Evolutionary conservation across 257 asterid genomes (phyloP).

Genomic region (Hygrophila difformis): DNA sequence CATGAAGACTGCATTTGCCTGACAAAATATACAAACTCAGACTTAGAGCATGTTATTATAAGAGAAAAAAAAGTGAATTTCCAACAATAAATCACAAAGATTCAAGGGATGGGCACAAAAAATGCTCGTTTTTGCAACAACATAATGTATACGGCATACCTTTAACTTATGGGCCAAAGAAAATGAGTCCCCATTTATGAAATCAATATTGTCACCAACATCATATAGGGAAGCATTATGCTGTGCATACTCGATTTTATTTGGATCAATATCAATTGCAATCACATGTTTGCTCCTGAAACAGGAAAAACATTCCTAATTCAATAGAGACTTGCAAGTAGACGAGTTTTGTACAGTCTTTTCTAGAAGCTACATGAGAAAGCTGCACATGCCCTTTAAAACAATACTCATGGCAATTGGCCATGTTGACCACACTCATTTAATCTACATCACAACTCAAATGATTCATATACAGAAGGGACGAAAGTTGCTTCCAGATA

Average conservation of each 20-base stretch:
- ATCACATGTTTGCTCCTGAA: conserved; percentile 81
- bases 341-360: not conserved
- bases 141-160: too few species aligned
- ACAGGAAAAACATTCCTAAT: too few species aligned
- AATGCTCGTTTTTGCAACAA: too few species aligned
- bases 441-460: too few species aligned
- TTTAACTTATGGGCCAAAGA: conserved; percentile 60
- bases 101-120: too few species aligned
- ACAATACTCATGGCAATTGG: conserved; percentile 22
- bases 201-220: conserved; percentile 67
- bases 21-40: too few species aligned
- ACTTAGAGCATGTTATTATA: too few species aligned
- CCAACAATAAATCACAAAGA: too few species aligned
- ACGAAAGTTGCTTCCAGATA: too few species aligned
- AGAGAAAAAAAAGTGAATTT: too few species aligned
- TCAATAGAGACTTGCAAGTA: not conserved
- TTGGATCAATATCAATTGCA: conserved; percentile 86
- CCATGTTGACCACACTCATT: too few species aligned
- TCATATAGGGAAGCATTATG: conserved; percentile 86
- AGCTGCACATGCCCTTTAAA: not conserved
- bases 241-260: conserved; percentile 61
- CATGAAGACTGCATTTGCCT: conserved; percentile 78
- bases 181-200: conserved; percentile 69
- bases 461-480: too few species aligned
- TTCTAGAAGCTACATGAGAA: not conserved